Evolutionary conservation across 2,329 filamentous ascomycete genomes (phyloP).

Genomic region (Ceratocystis destructans): DNA sequence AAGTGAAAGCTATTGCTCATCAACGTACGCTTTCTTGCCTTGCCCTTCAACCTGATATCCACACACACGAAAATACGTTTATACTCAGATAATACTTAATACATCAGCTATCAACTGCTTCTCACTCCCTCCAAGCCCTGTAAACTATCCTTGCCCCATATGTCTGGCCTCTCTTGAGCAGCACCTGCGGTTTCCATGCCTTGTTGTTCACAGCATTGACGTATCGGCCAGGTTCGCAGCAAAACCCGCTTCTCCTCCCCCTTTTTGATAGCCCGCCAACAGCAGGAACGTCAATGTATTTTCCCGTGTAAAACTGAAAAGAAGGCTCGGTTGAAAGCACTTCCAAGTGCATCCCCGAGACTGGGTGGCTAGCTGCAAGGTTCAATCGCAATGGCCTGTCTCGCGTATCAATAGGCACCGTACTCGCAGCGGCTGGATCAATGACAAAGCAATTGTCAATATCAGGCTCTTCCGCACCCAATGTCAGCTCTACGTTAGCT

Average conservation of each 20-base stretch:
- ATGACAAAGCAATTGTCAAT: constrained; percentile 88
- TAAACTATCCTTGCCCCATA: constrained; percentile 77
- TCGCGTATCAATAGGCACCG: constrained; percentile 54
- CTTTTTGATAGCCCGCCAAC: constrained; percentile 50
- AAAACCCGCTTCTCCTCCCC: constrained; percentile 62
- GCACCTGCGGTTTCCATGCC: constrained; percentile 63
- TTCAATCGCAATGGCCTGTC: constrained; percentile 47
- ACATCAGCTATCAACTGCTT: background rate
- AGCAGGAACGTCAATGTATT: constrained; percentile 64
- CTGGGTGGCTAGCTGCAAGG: constrained; percentile 59
- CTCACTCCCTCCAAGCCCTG: constrained; percentile 61
- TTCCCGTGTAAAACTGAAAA: constrained; percentile 94
- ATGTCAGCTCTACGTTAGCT: constrained; percentile 53
- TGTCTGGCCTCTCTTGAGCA: constrained; percentile 71
- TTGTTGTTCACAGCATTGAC: constrained; percentile 77
- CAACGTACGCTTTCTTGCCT: background rate
- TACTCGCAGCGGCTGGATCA: constrained; percentile 34
- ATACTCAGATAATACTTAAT: constrained; percentile 4
- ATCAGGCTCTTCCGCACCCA: constrained; percentile 56
- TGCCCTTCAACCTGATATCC: background rate
- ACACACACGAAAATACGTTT: background rate
- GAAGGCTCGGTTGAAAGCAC: constrained; percentile 84
- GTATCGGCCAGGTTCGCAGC: constrained; percentile 81
- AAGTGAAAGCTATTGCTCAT: background rate
- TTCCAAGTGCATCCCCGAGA: constrained; percentile 66